These are phyloP conservation scores for Chloris gayana DNA, from an alignment of 176 grass and related monocot species.

Conservation along the genomic window DNA sequence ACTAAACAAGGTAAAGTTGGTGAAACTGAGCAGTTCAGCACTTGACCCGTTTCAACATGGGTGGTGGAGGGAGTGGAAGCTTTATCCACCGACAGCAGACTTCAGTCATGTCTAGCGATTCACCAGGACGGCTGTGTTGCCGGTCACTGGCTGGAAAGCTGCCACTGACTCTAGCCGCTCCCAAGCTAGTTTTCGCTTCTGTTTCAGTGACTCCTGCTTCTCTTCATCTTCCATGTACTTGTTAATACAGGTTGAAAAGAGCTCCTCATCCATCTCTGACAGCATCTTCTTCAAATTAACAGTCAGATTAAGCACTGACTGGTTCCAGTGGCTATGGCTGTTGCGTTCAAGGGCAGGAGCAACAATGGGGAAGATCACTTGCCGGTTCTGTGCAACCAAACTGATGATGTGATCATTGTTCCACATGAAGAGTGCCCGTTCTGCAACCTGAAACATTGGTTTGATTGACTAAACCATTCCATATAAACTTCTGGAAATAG, in stretches of 20 bases:
- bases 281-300: slow-evolving; percentile 69
- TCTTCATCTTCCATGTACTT: slow-evolving; percentile 58
- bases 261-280: slow-evolving; percentile 66
- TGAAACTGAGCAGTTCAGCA: not conserved
- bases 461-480: not conserved
- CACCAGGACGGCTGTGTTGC: slow-evolving; percentile 73
- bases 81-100: not conserved
- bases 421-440: slow-evolving; percentile 66
- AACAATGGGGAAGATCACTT: slow-evolving; percentile 55
- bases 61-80: not conserved
- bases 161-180: slow-evolving; percentile 53
- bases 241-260: slow-evolving; percentile 48
- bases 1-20: not conserved
- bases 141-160: slow-evolving; percentile 65
- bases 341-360: slow-evolving; percentile 57
- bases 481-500: not conserved
- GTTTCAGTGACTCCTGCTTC: slow-evolving; percentile 31
- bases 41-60: not conserved
- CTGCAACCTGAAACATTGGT: slow-evolving; percentile 51
- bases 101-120: slow-evolving; percentile 24
- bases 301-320: slow-evolving; percentile 62
- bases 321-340: slow-evolving; percentile 62
- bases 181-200: slow-evolving; percentile 59
- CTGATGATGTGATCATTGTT: slow-evolving; percentile 69
- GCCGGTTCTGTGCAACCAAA: slow-evolving; percentile 60